Evolutionary conservation across 164 flowering plant genomes (phyloP), one percentile per base, ranked within the genome.

Genomic region (Magnolia changhungtana): DNA sequence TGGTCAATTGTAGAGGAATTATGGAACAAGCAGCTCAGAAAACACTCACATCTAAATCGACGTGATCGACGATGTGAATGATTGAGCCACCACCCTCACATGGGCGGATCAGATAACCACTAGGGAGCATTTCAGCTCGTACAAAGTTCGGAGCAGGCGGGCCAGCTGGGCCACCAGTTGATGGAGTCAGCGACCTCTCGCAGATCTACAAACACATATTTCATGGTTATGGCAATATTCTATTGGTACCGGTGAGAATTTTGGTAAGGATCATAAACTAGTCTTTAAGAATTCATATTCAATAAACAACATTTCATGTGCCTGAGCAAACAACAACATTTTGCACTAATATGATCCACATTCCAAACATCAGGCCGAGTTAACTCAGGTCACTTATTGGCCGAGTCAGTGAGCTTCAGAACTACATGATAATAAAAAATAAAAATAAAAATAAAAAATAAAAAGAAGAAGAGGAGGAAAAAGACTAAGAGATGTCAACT

Each of bases 81-180:
- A 91, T 90, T 50, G 97, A 91, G 45, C 97, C 92, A 18, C 97
- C 96, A 67, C 97, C 97, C 76, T 93, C 97, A 82, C 92, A 91
- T 64, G 98, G 90, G 9, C 98, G 87, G 64, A 93, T 88, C 49
- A 93, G 85, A 78, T 81, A 91, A 58, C 97, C 97, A 81, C 96
- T 91, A 8, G 97, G 87, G 66, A 91, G 87, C 87, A 91, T 82
- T 77, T 91, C 92, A 72, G 90, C 94, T 83, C 97, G 87, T 0
- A 86, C 86, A 74, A 88, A 93, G 77, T 72, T 84, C 19, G 90
- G 74, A 65, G 89, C 51, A 65, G 90, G 82, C 50, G 94, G 92
- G 45, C 92, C 92, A 11, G 81, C 49, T 7, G 98, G 93, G 71
- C 96, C 96, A 68, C 92, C 94, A 71, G 87, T 86, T 7, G 90